Conservation (phyloP, 768 basidiomycete species). For the Suillus sp. region DNA sequence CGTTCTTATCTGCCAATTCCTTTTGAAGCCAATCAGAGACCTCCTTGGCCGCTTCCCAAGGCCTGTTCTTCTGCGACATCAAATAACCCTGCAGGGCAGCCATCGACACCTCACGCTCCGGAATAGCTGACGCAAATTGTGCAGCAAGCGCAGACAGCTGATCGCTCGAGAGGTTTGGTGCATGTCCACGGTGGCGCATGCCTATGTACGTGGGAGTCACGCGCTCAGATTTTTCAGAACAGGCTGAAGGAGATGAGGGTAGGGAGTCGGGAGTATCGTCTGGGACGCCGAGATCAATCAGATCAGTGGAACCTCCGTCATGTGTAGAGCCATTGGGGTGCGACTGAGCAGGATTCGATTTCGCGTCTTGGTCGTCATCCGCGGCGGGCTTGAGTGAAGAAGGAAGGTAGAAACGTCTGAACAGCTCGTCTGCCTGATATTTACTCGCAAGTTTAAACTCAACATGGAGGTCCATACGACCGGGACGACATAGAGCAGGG, state of each 20-base stretch:
- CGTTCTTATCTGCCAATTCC: slow-evolving; percentile 31
- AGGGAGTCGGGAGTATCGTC: not conserved
- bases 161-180: slow-evolving; percentile 42
- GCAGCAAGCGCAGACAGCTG: slow-evolving; percentile 51
- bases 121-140: slow-evolving; percentile 56
- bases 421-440: slow-evolving; percentile 68
- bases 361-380: not conserved
- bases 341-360: slow-evolving; percentile 2
- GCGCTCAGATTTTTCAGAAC: slow-evolving; percentile 23
- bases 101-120: slow-evolving; percentile 45
- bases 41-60: slow-evolving; percentile 54
- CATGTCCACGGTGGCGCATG: slow-evolving; percentile 35
- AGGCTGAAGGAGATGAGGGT: not conserved
- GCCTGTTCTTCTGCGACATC: slow-evolving; percentile 66
- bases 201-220: slow-evolving; percentile 17
- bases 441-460: slow-evolving; percentile 76
- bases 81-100: slow-evolving; percentile 58
- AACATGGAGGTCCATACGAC: slow-evolving; percentile 79
- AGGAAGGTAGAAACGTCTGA: slow-evolving; percentile 67
- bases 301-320: slow-evolving; percentile 6
- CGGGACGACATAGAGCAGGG: slow-evolving; percentile 73
- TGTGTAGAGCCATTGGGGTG: not conserved
- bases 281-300: slow-evolving; percentile 22
- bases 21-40: slow-evolving; percentile 52
- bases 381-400: slow-evolving; percentile 1